phyloP scores from a whole-genome alignment of 257 asterid genomes.

The Marsdenia floribunda region DNA sequence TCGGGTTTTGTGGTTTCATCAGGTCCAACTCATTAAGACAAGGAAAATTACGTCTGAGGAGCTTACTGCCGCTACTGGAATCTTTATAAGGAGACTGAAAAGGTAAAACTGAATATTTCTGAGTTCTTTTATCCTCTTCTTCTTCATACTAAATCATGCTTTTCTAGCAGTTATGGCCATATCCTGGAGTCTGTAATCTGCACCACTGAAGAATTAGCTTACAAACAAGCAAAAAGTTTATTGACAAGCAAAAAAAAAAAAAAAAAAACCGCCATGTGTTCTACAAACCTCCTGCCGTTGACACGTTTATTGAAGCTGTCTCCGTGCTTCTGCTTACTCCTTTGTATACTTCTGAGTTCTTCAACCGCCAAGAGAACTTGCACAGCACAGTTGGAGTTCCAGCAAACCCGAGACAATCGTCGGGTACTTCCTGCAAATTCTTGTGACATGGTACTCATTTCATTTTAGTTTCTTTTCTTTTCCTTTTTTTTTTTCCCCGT shows the following conservation, averaged over 20 bases:
- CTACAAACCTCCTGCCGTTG: neutral
- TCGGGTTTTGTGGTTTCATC: constrained; percentile 18
- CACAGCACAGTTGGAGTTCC: neutral
- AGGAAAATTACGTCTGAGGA: constrained; percentile 70
- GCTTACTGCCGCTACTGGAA: constrained; percentile 53
- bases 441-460: constrained; percentile 13
- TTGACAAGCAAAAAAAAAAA: no score
- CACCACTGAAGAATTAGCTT: constrained; percentile 86
- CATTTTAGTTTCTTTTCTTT: no score
- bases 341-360: neutral
- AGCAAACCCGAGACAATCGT: neutral
- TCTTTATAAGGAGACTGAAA: constrained; percentile 61
- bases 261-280: no score
- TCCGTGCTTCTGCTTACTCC: neutral
- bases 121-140: neutral
- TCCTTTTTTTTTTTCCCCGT: no score
- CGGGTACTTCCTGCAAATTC: constrained; percentile 9
- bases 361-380: neutral
- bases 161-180: constrained; percentile 56
- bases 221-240: constrained; percentile 69
- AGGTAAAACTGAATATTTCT: constrained; percentile 37
- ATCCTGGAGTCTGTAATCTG: constrained; percentile 79
- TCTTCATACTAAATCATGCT: neutral
- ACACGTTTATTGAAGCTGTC: constrained; percentile 15
- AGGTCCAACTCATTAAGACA: constrained; percentile 70